Evolutionary conservation across 2,329 filamentous ascomycete genomes (phyloP).

Genomic region (Verticillium klebahnii): DNA sequence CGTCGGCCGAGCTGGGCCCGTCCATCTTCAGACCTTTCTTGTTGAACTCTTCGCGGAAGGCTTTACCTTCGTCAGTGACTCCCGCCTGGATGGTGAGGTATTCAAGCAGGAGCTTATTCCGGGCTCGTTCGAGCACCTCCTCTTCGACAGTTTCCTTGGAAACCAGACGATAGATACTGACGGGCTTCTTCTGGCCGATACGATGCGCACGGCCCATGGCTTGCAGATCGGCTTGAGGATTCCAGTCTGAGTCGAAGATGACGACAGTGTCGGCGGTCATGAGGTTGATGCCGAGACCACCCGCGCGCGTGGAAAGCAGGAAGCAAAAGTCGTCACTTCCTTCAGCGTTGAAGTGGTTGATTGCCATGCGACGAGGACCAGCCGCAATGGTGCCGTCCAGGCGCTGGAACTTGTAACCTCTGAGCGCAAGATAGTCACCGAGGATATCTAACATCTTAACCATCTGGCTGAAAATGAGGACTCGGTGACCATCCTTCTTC

Average conservation of each 20-base stretch:
- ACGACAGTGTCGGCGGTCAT: constrained; percentile 99
- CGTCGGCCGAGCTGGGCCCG: constrained; percentile 85
- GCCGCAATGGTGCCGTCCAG: constrained; percentile 93
- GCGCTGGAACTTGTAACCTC: constrained; percentile 92
- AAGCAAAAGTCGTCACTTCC: constrained; percentile 96
- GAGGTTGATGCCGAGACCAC: constrained; percentile 96
- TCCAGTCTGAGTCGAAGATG: constrained; percentile 98
- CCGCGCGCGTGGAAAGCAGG: constrained; percentile 87
- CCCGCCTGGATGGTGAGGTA: constrained; percentile 96
- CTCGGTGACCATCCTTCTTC: constrained; percentile 88
- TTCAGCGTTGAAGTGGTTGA: constrained; percentile 98
- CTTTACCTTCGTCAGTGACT: constrained; percentile 90
- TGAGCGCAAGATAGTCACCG: constrained; percentile 85
- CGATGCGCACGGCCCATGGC: constrained; percentile 98
- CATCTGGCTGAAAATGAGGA: constrained; percentile 99
- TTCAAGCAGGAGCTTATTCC: constrained; percentile 95
- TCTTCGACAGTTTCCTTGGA: constrained; percentile 99
- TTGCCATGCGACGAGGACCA: constrained; percentile 82
- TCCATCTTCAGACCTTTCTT: constrained; percentile 70
- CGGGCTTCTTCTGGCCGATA: constrained; percentile 93
- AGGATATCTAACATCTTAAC: constrained; percentile 97
- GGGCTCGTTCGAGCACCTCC: constrained; percentile 90
- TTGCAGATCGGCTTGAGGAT: constrained; percentile 94
- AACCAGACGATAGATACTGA: constrained; percentile 93
- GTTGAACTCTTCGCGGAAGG: constrained; percentile 67